Conservation (phyloP, 805 yeast species). For the Wickerhamomyces queroliae region DNA sequence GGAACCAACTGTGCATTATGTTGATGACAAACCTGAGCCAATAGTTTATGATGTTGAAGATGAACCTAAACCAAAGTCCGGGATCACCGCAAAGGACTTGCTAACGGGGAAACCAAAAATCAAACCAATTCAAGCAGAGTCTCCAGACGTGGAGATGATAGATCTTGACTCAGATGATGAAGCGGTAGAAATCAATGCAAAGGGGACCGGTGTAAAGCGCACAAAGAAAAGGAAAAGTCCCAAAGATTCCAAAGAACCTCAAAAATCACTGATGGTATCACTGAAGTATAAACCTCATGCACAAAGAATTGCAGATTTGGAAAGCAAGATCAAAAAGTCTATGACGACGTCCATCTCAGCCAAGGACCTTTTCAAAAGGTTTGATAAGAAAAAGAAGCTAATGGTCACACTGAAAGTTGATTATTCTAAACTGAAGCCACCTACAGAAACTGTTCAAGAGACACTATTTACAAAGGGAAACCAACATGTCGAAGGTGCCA, state of each 20-base stretch:
- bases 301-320: slow-evolving; percentile 14
- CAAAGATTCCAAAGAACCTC: not conserved
- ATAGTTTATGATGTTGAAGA: not conserved
- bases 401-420: not conserved
- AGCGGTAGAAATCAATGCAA: not conserved
- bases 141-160: not conserved
- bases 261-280: slow-evolving; percentile 8
- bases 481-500: slow-evolving; percentile 1
- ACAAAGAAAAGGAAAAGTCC: not conserved
- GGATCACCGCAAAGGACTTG: slow-evolving; percentile 12
- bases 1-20: not conserved
- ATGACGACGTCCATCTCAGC: slow-evolving; percentile 12
- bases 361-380: slow-evolving; percentile 10
- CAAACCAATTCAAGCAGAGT: not conserved
- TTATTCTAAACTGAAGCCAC: not conserved
- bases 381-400: slow-evolving; percentile 1
- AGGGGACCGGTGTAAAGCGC: not conserved
- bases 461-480: not conserved
- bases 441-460: not conserved
- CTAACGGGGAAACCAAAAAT: slow-evolving; percentile 5
- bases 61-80: slow-evolving; percentile 3
- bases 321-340: slow-evolving; percentile 15
- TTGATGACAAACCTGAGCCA: not conserved
- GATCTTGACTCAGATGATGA: not conserved
- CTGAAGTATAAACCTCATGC: slow-evolving; percentile 16